These are phyloP conservation scores for Lepiota brunneoincarnata DNA, from an alignment of 768 basidiomycete species.

Conservation along the genomic window DNA sequence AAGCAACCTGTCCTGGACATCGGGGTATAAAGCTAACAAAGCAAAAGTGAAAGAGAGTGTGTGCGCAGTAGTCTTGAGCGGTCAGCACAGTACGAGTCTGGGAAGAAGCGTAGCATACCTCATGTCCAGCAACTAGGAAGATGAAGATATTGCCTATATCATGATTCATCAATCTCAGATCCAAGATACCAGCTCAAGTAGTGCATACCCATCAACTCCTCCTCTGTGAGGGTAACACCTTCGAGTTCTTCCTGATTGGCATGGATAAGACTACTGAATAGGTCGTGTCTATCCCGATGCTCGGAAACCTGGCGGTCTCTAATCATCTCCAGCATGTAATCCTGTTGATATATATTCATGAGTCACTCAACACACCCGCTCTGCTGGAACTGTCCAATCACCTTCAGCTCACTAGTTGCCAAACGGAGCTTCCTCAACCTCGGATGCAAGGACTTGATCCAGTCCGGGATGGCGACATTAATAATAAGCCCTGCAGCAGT, in stretches of 20 bases:
- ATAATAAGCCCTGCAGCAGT: constrained; percentile 35
- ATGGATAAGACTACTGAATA: constrained; percentile 51
- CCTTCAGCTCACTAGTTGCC: constrained; percentile 43
- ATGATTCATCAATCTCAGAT: not conserved
- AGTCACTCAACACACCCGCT: not conserved
- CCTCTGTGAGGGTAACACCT: constrained; percentile 31
- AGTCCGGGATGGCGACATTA: constrained; percentile 36
- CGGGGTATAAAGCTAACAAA: constrained; percentile 36
- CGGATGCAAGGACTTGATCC: constrained; percentile 34
- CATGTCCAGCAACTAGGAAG: constrained; percentile 58
- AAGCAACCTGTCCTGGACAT: constrained; percentile 33
- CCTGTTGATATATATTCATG: constrained; percentile 11
- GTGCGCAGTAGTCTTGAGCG: constrained; percentile 30
- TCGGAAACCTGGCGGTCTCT: constrained; percentile 33
- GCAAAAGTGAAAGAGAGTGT: constrained; percentile 35
- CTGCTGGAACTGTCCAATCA: constrained; percentile 15
- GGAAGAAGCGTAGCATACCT: constrained; percentile 28
- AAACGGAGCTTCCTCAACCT: constrained; percentile 25
- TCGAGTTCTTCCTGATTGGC: constrained; percentile 41
- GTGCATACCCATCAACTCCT: constrained; percentile 37
- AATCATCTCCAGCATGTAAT: constrained; percentile 55
- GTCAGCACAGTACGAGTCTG: not conserved
- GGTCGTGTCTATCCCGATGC: constrained; percentile 43
- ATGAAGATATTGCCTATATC: constrained; percentile 41
- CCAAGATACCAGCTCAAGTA: not conserved